A percentile compares a stretch with the other conserved stretches of the same genome.
Conservation (phyloP, 2,329 filamentous ascomycete species). For the Magnaporthiopsis poae region DNA sequence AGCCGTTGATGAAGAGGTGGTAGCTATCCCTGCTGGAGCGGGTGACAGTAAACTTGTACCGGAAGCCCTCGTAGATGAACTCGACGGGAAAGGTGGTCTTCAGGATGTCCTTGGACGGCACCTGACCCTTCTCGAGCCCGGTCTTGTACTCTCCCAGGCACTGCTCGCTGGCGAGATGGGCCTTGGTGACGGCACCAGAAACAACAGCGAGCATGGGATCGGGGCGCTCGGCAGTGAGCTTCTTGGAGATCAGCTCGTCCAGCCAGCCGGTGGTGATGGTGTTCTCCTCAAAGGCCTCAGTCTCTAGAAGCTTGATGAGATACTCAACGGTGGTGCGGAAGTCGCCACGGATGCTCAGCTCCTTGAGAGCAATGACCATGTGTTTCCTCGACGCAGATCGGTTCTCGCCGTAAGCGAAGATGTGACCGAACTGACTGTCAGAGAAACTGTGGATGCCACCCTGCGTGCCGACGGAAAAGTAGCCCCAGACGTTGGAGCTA, state of each 20-base stretch:
- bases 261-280: conserved; percentile 98
- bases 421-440: conserved; percentile 97
- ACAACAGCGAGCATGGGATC: conserved; percentile 90
- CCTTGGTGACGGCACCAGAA: conserved; percentile 88
- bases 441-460: conserved; percentile 99
- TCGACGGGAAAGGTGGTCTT: conserved; percentile 97
- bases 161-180: conserved; percentile 83
- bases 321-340: conserved; percentile 98
- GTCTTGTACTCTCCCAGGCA: conserved; percentile 79
- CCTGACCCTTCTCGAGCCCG: conserved; percentile 91
- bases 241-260: conserved; percentile 96
- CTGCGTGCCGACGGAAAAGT: conserved; percentile 94
- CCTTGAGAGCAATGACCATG: conserved; percentile 97
- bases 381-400: conserved; percentile 92
- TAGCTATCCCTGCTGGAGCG: conserved; percentile 88
- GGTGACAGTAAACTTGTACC: conserved; percentile 97
- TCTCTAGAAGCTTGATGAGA: conserved; percentile 95
- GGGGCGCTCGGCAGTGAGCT: conserved; percentile 88
- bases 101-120: conserved; percentile 88
- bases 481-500: conserved; percentile 98
- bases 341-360: conserved; percentile 97
- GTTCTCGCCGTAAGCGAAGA: conserved; percentile 98
- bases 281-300: conserved; percentile 95
- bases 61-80: conserved; percentile 93
- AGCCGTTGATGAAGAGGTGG: conserved; percentile 97